These are phyloP conservation scores for Neofusicoccum sp. DNA, from an alignment of 2,329 filamentous ascomycete species.

Conservation along the genomic window DNA sequence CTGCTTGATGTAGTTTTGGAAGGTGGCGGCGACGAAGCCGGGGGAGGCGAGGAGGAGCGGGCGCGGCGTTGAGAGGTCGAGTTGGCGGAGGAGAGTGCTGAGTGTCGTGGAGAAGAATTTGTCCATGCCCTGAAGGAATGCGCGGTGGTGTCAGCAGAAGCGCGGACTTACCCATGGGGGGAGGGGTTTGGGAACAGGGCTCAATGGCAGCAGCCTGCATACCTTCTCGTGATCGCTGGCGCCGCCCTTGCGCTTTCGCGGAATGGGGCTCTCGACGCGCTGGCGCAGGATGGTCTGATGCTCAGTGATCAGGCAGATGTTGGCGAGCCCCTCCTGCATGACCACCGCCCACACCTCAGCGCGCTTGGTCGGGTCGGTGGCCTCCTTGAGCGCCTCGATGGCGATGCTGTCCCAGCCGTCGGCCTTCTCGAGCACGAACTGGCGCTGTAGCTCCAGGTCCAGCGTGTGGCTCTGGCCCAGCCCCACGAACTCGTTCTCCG, in stretches of 20 bases:
- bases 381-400: slow-evolving; percentile 72
- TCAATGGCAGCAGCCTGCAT: neutral
- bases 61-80: slow-evolving; percentile 67
- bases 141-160: neutral
- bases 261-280: slow-evolving; percentile 63
- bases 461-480: slow-evolving; percentile 68
- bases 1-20: slow-evolving; percentile 69
- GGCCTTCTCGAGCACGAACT: slow-evolving; percentile 84
- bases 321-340: slow-evolving; percentile 84
- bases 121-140: slow-evolving; percentile 53
- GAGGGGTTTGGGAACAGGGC: too few relatives aligned
- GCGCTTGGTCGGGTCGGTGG: slow-evolving; percentile 73
- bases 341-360: slow-evolving; percentile 87
- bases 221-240: slow-evolving; percentile 62
- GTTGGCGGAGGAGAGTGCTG: slow-evolving; percentile 70
- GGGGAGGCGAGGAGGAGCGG: slow-evolving; percentile 85
- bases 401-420: slow-evolving; percentile 89
- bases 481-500: slow-evolving; percentile 66
- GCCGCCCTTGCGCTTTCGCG: slow-evolving; percentile 64
- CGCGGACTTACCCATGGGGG: neutral
- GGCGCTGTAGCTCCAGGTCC: slow-evolving; percentile 81
- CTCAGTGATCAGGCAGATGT: slow-evolving; percentile 79
- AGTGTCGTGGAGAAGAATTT: slow-evolving; percentile 78
- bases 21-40: slow-evolving; percentile 79
- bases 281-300: slow-evolving; percentile 75